Evolutionary conservation across 2,329 filamentous ascomycete species (phyloP), one percentile per base, ranked within the genome.

Genomic region (Podosphaera fusca): DNA sequence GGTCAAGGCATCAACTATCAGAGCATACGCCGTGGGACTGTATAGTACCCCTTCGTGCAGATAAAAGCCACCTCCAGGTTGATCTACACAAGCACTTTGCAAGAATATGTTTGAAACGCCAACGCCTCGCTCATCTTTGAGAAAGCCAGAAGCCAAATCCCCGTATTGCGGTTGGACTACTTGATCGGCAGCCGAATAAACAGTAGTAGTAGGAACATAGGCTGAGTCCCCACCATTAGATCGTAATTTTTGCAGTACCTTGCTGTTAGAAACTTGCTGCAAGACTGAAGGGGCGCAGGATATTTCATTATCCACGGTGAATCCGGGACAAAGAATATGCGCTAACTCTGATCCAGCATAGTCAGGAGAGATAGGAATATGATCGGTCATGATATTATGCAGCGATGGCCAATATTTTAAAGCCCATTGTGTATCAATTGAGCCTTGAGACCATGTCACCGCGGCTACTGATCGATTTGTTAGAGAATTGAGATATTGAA

Each of bases 321-420:
- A 60, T n/a, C 59, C 60, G 3, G 61, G 56, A 38, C 59, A 63
- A 51, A 70, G 67, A 21, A 61, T 31, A 42, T 61, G 60, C 1
- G 69, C 70, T 1, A 71, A 57, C 1, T 69, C 55, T 0, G 74
- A 75, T 51, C 75, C 75, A 56, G 72, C 70, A 62, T 76, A 80
- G 61, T 78, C 76, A 1, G 75, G 70, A 8, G 71, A 73, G 52
- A 79, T 69, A 50, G 73, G 70, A 46, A 80, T 69, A 63, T 76
- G 72, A 63, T 79, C 72, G n/a, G 68, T 69, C 1, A 74, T 70
- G 0, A 68, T 65, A 2, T 59, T 60, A 3, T 72, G 70, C 1
- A 73, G 75, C 0, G 72, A 75, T 0, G 75, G 75, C 73, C 74
- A 79, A 68, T 77, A 79, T 60, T 78, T 78, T 60, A 77, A 67